Evolutionary conservation across 2,329 filamentous ascomycete genomes (phyloP).

Genomic region (Fusarium austroafricanum): DNA sequence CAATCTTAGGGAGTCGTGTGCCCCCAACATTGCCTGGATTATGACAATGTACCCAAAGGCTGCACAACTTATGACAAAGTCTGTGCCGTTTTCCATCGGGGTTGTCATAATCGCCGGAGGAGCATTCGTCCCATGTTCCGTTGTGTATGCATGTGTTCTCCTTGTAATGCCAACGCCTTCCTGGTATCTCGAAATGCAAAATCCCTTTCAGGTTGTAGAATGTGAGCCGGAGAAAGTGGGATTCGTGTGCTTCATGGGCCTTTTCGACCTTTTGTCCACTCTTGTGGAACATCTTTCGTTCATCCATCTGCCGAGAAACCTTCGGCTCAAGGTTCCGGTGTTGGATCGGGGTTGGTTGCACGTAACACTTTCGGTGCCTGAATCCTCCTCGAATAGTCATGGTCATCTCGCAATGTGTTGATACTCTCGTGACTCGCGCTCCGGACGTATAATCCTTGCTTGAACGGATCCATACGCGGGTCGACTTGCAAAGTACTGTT

Average conservation of each 20-base stretch:
- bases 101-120: not conserved
- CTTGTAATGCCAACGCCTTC: slow-evolving; percentile 51
- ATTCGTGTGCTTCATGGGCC: slow-evolving; percentile 51
- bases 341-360: slow-evolving; percentile 71
- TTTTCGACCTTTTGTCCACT: slow-evolving; percentile 42
- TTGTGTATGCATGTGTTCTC: slow-evolving; percentile 35
- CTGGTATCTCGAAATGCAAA: slow-evolving; percentile 55
- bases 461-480: slow-evolving; percentile 72
- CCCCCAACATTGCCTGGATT: too few species aligned
- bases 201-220: slow-evolving; percentile 39
- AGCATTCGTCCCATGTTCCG: slow-evolving; percentile 32
- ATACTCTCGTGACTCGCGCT: slow-evolving; percentile 73
- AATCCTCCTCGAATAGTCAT: slow-evolving; percentile 73
- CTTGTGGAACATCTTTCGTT: slow-evolving; percentile 26
- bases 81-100: not conserved
- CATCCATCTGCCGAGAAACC: slow-evolving; percentile 13
- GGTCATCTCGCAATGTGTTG: slow-evolving; percentile 72
- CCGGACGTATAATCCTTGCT: slow-evolving; percentile 66
- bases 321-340: slow-evolving; percentile 25
- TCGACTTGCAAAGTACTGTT: slow-evolving; percentile 69
- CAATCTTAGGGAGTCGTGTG: not conserved
- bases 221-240: slow-evolving; percentile 41
- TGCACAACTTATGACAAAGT: not conserved
- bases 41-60: too few species aligned
- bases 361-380: slow-evolving; percentile 68